Base-by-base conservation (phyloP, 1,139 yeast species). In the Pneumocystis murina region DNA sequence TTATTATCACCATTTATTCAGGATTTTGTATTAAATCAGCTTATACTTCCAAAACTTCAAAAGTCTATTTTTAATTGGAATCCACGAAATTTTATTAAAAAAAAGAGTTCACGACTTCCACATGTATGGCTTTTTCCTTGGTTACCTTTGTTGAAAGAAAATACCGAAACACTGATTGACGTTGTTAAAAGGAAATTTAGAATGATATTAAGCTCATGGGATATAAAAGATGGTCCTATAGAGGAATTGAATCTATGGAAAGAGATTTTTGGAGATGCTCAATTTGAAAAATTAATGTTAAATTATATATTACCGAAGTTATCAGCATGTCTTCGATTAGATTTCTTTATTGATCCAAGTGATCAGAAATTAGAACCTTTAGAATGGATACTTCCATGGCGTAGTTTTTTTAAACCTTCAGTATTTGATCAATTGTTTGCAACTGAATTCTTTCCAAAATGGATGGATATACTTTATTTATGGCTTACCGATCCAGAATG, bases 41-140 rank as follows among this genome's bases (percentile, higher is more conserved):
- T 73, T 2, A 68, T 80, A 1, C 64, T 73, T 0, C 82, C 83
- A 0, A 75, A 73, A 38, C 69, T 83, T 7, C 60, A 70, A 0
- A 60, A 67, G 0, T 72, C 72, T 0, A 70, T 82, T 1, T 66
- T 71, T 14, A 66, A 68, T 0, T 79, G 83, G 82, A 68, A 72
- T n/a, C 72, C 77, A 4, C 60, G 57, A 54, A 28, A 30, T 55
- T 62, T 24, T 8, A 33, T 33, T n/a, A 33, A 33, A 20, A 58
- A 17, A 28, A 40, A 48, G 7, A 40, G 40, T 14, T 58, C 67
- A 4, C 64, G 66, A 12, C 60, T 40, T 20, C 79, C 79, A 3
- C 76, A 75, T 62, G 64, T 68, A 7, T 79, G 81, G 81, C 67
- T 79, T 0, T 73, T 76, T 64, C 82, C 80, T 30, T 80, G 82